Evolutionary conservation across 225 moss, liverwort and hornwort species (phyloP).

Genomic region (Antitrichia curtipendula): DNA sequence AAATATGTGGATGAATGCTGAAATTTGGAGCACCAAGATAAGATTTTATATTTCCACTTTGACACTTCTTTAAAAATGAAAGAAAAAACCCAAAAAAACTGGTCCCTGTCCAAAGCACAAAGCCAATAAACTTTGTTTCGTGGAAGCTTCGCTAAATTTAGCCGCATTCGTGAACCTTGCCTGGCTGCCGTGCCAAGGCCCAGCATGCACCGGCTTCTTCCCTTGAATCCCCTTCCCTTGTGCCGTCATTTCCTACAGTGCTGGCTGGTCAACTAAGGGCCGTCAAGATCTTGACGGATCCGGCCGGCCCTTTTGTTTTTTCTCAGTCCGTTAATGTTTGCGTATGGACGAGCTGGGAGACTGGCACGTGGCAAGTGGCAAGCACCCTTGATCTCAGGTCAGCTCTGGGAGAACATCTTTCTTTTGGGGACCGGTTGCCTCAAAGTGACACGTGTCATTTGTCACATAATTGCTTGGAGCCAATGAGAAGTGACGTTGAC

Average conservation of each 20-base stretch:
- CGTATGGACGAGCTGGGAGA: background rate
- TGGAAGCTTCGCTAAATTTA: background rate
- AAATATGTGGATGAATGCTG: no score
- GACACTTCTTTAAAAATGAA: no score
- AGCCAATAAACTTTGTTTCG: background rate
- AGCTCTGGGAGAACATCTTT: background rate
- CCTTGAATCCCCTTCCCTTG: background rate
- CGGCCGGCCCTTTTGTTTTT: background rate
- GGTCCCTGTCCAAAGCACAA: no score
- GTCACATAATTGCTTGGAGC: background rate
- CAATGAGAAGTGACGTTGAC: background rate
- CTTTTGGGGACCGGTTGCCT: no score
- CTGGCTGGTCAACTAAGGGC: no score
- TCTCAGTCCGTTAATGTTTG: background rate
- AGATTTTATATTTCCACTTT: no score
- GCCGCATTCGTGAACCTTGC: background rate
- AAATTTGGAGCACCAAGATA: no score
- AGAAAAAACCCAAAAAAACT: no score
- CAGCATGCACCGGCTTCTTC: background rate
- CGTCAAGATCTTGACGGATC: background rate
- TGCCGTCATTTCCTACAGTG: background rate
- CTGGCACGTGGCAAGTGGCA: background rate
- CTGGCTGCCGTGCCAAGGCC: background rate
- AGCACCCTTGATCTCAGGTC: no score
- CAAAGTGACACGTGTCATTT: background rate